Conservation (phyloP, 140 eudicot genomes). For the Bidens hawaiensis region DNA sequence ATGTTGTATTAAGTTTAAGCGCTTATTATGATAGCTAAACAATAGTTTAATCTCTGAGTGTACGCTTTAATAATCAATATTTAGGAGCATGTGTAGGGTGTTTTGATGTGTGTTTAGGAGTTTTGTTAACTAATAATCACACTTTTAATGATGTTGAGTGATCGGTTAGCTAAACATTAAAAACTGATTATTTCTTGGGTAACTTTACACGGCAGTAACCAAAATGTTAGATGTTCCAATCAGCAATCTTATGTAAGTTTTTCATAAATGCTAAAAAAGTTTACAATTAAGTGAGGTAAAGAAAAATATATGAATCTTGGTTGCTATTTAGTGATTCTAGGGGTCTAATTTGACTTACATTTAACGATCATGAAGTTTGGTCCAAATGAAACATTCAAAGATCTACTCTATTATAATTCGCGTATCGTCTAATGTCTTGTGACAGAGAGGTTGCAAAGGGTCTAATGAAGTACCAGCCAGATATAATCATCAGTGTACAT, state of each 20-base stretch:
- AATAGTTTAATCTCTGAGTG: neutral
- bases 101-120: neutral
- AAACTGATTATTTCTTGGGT: neutral
- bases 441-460: constrained; percentile 94
- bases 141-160: neutral
- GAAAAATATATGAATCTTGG: too few relatives aligned
- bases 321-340: too few relatives aligned
- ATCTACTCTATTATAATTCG: too few relatives aligned
- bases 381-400: too few relatives aligned
- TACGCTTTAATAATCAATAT: neutral
- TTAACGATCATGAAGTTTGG: too few relatives aligned
- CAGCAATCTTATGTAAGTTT: too few relatives aligned
- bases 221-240: too few relatives aligned
- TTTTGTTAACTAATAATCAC: neutral
- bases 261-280: too few relatives aligned
- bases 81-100: constrained; percentile 6
- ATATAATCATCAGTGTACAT: constrained; percentile 95
- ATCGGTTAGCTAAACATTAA: neutral
- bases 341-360: too few relatives aligned
- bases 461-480: constrained; percentile 93
- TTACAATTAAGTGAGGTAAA: too few relatives aligned
- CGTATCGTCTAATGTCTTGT: constrained; percentile 13
- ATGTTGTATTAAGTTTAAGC: neutral
- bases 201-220: too few relatives aligned
- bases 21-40: neutral